A percentile compares a stretch with the other conserved stretches of the same genome.
phyloP scores from a whole-genome alignment of 352 stramenopile species.

The Phytophthora cactorum region DNA sequence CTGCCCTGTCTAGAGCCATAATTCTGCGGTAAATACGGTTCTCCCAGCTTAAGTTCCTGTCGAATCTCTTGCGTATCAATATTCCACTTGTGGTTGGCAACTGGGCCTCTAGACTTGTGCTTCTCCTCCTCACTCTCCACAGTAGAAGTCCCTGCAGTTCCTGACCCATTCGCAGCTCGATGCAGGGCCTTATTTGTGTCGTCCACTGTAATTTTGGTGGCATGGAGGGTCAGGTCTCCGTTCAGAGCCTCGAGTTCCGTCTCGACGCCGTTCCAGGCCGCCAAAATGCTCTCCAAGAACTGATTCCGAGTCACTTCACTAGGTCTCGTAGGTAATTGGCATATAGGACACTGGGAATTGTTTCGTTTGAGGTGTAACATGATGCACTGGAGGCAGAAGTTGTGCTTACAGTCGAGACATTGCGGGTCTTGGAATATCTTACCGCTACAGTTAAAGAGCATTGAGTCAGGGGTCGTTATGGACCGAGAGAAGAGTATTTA shows the following conservation, averaged over 20 bases:
- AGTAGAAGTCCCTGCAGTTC: neutral
- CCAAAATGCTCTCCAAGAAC: conserved; percentile 85
- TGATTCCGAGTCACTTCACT: conserved; percentile 87
- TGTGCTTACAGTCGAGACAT: conserved; percentile 89
- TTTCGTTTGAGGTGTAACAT: conserved; percentile 63
- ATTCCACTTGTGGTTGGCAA: conserved; percentile 74
- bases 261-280: conserved; percentile 81
- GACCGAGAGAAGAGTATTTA: neutral
- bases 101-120: conserved; percentile 40
- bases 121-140: conserved; percentile 7
- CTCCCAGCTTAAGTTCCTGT: conserved; percentile 49
- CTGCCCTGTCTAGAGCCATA: conserved; percentile 21
- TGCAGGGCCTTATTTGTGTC: conserved; percentile 48
- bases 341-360: conserved; percentile 71
- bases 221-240: conserved; percentile 42
- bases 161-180: conserved; percentile 20
- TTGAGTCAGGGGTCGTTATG: neutral
- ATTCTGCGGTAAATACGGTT: conserved; percentile 38
- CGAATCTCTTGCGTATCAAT: conserved; percentile 70
- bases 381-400: conserved; percentile 85
- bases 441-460: conserved; percentile 39
- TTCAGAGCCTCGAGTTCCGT: conserved; percentile 52
- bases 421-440: conserved; percentile 85
- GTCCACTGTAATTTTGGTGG: conserved; percentile 27
- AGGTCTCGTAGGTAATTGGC: conserved; percentile 72